Base-by-base conservation (phyloP, 23 red algal genomes). In the Chondrus crispus region DNA sequence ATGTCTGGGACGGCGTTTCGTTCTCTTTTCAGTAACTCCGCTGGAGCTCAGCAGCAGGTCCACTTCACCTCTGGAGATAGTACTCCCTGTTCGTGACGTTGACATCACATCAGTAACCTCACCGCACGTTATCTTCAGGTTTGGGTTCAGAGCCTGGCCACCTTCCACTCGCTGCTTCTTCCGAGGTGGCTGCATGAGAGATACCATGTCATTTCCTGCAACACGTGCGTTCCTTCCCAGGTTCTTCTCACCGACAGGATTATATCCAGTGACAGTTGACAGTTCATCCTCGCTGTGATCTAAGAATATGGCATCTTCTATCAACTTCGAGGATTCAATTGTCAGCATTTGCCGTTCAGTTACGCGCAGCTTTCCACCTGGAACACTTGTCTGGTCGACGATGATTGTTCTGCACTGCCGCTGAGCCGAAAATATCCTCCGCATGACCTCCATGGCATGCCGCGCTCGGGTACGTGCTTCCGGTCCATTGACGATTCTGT, bases 401-500 rank as follows among this genome's bases (percentile, higher is more conserved):
- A 89, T 1, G 1, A 60, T 4, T 4, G 85, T 72, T 20, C 22
- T 22, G 60, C 13, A 44, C 68, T 55, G 85, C 20, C 68, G 63
- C 54, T 89, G 66, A 13, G 85, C 46, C 14, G 63, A n/a, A 22
- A 98, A 88, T 43, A 94, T 86, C n/a, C 81, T 73, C 43, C 89
- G 80, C 93, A 98, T 93, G 7, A 89, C 71, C 12, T 87, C 76
- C 58, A 96, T 72, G 2, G 97, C 97, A 30, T 91, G 85, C 30
- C 95, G 80, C 32, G 93, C 79, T 44, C 97, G 76, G 32, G 68
- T 62, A 28, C 97, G 77, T 28, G 97, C 97, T 39, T 74, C 46
- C 33, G 36, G 49, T 1, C 64, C 87, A 49, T 89, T 85, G 4
- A 98, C 82, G 58, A 98, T 60, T 78, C 91, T 79, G 16, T 42